phyloP scores from a whole-genome alignment of 73 alveolate species.

The Tetrahymena malaccensis region DNA sequence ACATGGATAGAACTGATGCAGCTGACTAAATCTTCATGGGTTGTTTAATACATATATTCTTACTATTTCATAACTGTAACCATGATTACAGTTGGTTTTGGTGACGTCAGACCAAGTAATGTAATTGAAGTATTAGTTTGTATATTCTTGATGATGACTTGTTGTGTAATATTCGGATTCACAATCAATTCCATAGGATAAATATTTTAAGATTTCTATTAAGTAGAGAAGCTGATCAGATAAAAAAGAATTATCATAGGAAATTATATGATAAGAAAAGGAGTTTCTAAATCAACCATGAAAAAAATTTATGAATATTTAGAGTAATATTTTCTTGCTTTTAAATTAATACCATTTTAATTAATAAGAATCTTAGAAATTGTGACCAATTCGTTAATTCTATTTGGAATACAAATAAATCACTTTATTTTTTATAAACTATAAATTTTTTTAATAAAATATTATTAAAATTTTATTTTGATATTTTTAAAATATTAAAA shows the following conservation, averaged over 20 bases:
- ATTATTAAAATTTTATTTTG: too few relatives aligned
- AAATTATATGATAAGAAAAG: slow-evolving; percentile 26
- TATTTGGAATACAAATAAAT: too few relatives aligned
- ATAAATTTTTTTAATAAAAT: too few relatives aligned
- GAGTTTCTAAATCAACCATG: neutral
- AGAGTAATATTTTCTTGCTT: neutral
- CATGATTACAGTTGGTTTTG: slow-evolving; percentile 33
- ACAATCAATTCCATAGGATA: slow-evolving; percentile 21
- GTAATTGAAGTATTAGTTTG: slow-evolving; percentile 4
- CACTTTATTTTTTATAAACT: too few relatives aligned
- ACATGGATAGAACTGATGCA: neutral
- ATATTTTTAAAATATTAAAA: neutral
- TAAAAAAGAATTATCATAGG: slow-evolving; percentile 5
- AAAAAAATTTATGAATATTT: slow-evolving; percentile 14
- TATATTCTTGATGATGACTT: slow-evolving; percentile 14
- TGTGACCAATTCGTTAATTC: too few relatives aligned
- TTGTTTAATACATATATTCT: slow-evolving; percentile 2
- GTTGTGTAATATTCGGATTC: slow-evolving; percentile 9
- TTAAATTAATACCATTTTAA: too few relatives aligned
- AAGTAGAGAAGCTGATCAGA: neutral
- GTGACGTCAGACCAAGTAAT: slow-evolving; percentile 7
- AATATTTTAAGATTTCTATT: neutral
- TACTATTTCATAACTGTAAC: slow-evolving; percentile 29
- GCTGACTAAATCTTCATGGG: neutral
- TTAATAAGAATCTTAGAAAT: too few relatives aligned